Evolutionary conservation across 306 rosid genomes (phyloP).

Genomic region (Acacia melanoxylon): DNA sequence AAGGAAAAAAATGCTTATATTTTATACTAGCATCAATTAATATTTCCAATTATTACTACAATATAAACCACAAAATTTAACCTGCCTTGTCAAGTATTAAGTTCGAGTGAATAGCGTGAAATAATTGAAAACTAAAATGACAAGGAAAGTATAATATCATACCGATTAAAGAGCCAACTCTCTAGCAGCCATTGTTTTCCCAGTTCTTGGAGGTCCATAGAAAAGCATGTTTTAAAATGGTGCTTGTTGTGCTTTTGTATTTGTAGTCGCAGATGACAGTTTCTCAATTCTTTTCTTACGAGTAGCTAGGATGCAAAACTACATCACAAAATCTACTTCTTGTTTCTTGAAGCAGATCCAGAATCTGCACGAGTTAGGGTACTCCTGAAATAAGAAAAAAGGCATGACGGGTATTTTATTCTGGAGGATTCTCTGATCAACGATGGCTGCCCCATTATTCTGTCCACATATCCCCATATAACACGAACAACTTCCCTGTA

Average conservation of each 20-base stretch:
- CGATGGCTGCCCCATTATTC: slow-evolving; percentile 96
- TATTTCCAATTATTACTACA: too few relatives aligned
- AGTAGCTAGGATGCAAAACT: slow-evolving; percentile 80
- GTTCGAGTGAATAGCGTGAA: background rate
- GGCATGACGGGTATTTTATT: slow-evolving; percentile 93
- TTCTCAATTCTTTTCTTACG: slow-evolving; percentile 81
- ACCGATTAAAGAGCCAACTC: slow-evolving; percentile 91
- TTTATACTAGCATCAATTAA: too few relatives aligned
- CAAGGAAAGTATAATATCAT: slow-evolving; percentile 35
- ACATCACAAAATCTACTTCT: slow-evolving; percentile 86
- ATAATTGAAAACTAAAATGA: slow-evolving; percentile 15
- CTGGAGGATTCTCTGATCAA: slow-evolving; percentile 89
- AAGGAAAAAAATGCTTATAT: too few relatives aligned
- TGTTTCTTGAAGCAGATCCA: slow-evolving; percentile 47
- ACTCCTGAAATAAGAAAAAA: slow-evolving; percentile 56
- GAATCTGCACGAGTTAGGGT: slow-evolving; percentile 39
- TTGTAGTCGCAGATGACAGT: slow-evolving; percentile 79
- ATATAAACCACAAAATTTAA: too few relatives aligned
- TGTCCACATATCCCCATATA: slow-evolving; percentile 67
- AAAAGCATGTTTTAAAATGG: slow-evolving; percentile 33
- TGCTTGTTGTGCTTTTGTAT: slow-evolving; percentile 81
- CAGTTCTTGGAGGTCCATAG: slow-evolving; percentile 98
- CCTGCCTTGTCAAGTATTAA: too few relatives aligned
- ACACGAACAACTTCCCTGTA: slow-evolving; percentile 95
- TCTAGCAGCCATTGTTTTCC: slow-evolving; percentile 98